phyloP scores from a whole-genome alignment of 1,284 basidiomycete species.

The Pseudozyma sp. region DNA sequence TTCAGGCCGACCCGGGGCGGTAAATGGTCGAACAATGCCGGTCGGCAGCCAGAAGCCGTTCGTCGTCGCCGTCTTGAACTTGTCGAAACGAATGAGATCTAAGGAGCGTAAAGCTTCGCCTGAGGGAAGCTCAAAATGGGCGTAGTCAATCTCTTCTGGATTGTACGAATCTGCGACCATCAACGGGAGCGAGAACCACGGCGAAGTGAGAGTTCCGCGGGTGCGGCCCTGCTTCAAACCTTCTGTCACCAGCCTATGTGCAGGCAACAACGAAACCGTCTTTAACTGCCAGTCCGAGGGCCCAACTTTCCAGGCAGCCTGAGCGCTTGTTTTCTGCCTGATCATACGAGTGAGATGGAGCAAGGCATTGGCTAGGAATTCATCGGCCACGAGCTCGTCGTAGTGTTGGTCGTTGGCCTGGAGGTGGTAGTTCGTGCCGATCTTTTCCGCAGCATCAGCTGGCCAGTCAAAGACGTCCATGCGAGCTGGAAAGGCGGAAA shows the following conservation, averaged over 20 bases:
- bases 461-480: conserved; percentile 7
- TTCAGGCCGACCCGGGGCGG: background rate
- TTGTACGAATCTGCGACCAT: background rate
- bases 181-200: conserved; percentile 8
- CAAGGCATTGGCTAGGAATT: conserved; percentile 15
- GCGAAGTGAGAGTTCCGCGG: background rate
- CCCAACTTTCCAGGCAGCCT: background rate
- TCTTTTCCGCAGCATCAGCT: background rate
- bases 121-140: background rate
- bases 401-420: background rate
- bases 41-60: conserved; percentile 16
- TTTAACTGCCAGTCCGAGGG: background rate
- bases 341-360: background rate
- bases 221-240: background rate
- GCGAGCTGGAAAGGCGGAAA: background rate
- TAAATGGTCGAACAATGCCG: conserved; percentile 7
- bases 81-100: conserved; percentile 16
- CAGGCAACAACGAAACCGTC: background rate
- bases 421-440: background rate
- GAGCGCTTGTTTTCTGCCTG: no score
- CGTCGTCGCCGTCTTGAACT: background rate
- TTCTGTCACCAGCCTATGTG: background rate
- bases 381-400: conserved; percentile 7
- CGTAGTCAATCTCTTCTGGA: background rate
- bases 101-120: background rate